Conservation (phyloP, 306 rosid species). For the Comarum palustre region DNA sequence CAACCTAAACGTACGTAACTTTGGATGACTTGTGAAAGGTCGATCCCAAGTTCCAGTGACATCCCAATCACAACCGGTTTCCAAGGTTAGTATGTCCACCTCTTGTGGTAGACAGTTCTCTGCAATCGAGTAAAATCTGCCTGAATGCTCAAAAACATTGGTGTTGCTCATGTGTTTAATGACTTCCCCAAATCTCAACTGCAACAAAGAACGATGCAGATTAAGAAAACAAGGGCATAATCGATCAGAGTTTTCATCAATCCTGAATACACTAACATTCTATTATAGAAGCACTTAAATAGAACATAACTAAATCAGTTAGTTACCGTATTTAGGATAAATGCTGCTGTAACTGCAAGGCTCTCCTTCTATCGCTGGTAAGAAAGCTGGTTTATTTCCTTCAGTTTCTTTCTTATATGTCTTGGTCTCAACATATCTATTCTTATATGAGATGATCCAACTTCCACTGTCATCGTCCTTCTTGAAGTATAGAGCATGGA, state of each 20-base stretch:
- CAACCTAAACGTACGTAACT: too few species aligned
- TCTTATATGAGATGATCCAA: constrained; percentile 49
- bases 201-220: not conserved
- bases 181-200: constrained; percentile 54
- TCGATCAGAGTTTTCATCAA: not conserved
- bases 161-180: constrained; percentile 62
- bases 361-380: constrained; percentile 51
- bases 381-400: constrained; percentile 38
- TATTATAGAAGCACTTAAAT: not conserved
- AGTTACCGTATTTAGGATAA: constrained; percentile 45
- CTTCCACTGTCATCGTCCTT: constrained; percentile 22
- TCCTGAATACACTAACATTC: constrained; percentile 16
- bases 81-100: constrained; percentile 46
- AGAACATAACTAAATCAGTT: not conserved
- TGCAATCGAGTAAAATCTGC: constrained; percentile 47
- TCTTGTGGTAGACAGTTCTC: constrained; percentile 63
- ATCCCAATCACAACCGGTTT: constrained; percentile 53
- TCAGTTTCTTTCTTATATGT: constrained; percentile 42
- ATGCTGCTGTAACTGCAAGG: constrained; percentile 45
- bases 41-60: constrained; percentile 52
- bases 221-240: not conserved
- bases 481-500: constrained; percentile 53
- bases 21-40: constrained; percentile 69
- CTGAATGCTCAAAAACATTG: constrained; percentile 60
- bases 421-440: constrained; percentile 45